These are phyloP conservation scores for Juncus effusus DNA, from an alignment of 176 grass and related monocot genomes.

Conservation along the genomic window DNA sequence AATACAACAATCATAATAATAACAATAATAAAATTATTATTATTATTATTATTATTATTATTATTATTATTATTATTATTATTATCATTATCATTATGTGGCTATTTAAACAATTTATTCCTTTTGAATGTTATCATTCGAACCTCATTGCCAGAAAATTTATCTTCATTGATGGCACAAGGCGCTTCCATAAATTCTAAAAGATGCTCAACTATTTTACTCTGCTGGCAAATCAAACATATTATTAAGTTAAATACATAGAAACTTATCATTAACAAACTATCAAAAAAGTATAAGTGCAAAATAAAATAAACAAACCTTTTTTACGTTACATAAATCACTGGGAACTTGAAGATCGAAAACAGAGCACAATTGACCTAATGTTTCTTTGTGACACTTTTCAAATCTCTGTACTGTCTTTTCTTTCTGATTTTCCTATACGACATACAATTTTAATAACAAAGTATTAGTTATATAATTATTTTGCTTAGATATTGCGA, in stretches of 20 bases:
- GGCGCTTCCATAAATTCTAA: conserved; percentile 52
- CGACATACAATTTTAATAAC: conserved; percentile 11
- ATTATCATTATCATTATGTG: not conserved
- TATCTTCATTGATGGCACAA: conserved; percentile 20
- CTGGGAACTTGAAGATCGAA: conserved; percentile 30
- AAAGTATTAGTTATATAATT: not conserved
- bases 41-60: too few species aligned
- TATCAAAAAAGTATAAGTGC: not conserved
- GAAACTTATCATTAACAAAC: not conserved
- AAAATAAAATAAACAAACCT: conserved; percentile 16
- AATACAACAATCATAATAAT: not conserved
- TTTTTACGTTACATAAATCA: conserved; percentile 26
- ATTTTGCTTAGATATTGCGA: not conserved
- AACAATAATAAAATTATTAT: not conserved
- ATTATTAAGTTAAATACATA: not conserved
- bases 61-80: too few species aligned
- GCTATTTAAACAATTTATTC: conserved; percentile 1
- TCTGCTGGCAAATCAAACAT: conserved; percentile 11
- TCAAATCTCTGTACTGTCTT: conserved; percentile 42
- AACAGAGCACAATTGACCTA: conserved; percentile 32
- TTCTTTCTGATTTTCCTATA: conserved; percentile 42
- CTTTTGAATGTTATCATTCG: not conserved
- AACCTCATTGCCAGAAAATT: conserved; percentile 17
- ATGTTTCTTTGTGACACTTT: conserved; percentile 35
- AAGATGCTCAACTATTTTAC: conserved; percentile 29